These are phyloP conservation scores for Fomitopsis betulina DNA, from an alignment of 1,284 basidiomycete species.

Conservation along the genomic window DNA sequence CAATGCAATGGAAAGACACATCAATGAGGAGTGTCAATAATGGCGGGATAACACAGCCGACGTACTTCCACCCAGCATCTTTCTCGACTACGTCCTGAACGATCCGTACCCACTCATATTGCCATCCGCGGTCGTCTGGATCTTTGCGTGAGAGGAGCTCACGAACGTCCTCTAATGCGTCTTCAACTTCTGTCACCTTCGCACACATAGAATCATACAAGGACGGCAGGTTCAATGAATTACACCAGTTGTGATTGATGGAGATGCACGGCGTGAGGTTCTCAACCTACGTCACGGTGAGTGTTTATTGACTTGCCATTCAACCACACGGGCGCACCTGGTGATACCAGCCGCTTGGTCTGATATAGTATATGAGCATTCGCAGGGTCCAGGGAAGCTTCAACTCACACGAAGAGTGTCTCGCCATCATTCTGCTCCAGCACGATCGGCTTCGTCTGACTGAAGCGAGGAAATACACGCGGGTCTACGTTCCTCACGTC, in stretches of 20 bases:
- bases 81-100: slow-evolving; percentile 31
- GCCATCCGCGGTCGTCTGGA: slow-evolving; percentile 12
- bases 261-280: slow-evolving; percentile 29
- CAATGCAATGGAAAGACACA: neutral
- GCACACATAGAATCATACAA: slow-evolving; percentile 29
- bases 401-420: slow-evolving; percentile 27
- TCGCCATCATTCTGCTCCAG: slow-evolving; percentile 26
- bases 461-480: slow-evolving; percentile 15
- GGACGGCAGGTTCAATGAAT: slow-evolving; percentile 26
- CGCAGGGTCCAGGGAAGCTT: too few relatives aligned
- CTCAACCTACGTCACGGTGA: slow-evolving; percentile 15
- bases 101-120: slow-evolving; percentile 23
- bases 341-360: slow-evolving; percentile 31
- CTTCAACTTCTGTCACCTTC: slow-evolving; percentile 26
- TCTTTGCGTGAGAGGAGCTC: slow-evolving; percentile 17
- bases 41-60: neutral
- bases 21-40: neutral
- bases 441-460: slow-evolving; percentile 18
- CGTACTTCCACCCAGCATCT: slow-evolving; percentile 31
- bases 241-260: slow-evolving; percentile 32
- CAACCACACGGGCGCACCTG: slow-evolving; percentile 12
- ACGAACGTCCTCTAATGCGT: slow-evolving; percentile 26
- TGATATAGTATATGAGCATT: neutral
- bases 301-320: neutral
- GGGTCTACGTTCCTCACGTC: slow-evolving; percentile 24